A percentile compares a stretch with the other conserved stretches of the same genome.
phyloP scores from a whole-genome alignment of 257 asterid genomes.

The Plectranthus barbatus region DNA sequence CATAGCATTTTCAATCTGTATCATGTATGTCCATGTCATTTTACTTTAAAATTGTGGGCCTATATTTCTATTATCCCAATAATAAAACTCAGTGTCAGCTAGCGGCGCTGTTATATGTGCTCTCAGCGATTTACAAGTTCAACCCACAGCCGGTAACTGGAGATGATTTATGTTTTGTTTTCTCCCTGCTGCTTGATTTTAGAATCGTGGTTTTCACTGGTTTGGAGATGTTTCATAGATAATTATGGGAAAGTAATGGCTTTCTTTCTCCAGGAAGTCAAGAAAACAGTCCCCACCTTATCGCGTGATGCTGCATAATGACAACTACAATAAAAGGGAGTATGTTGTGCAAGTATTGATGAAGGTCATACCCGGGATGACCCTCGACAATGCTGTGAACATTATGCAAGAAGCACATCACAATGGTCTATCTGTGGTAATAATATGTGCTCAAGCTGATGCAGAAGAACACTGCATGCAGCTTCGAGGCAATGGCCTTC shows the following conservation, averaged over 20 bases:
- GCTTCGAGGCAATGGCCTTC: slow-evolving; percentile 83
- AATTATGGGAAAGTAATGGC: background rate
- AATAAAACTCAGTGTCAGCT: background rate
- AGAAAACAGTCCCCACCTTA: slow-evolving; percentile 87
- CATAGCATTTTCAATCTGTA: no score
- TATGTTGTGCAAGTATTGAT: slow-evolving; percentile 92
- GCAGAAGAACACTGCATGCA: slow-evolving; percentile 92
- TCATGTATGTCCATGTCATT: no score
- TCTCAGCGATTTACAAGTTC: background rate
- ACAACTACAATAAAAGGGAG: slow-evolving; percentile 84
- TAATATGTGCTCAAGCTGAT: slow-evolving; percentile 78
- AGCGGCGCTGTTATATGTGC: background rate
- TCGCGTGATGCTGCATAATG: slow-evolving; percentile 82
- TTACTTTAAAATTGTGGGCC: background rate
- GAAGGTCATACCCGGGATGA: slow-evolving; percentile 99
- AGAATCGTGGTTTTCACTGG: background rate
- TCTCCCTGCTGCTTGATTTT: background rate
- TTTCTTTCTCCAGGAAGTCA: slow-evolving; percentile 50
- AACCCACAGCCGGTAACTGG: no score
- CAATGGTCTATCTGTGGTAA: slow-evolving; percentile 78
- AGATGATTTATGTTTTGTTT: background rate
- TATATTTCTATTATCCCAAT: background rate
- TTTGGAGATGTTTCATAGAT: background rate
- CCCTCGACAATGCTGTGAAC: slow-evolving; percentile 81
- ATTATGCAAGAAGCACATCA: slow-evolving; percentile 93